These are phyloP conservation scores for Exserohilum rostratum DNA, from an alignment of 2,329 filamentous ascomycete species.

Conservation along the genomic window DNA sequence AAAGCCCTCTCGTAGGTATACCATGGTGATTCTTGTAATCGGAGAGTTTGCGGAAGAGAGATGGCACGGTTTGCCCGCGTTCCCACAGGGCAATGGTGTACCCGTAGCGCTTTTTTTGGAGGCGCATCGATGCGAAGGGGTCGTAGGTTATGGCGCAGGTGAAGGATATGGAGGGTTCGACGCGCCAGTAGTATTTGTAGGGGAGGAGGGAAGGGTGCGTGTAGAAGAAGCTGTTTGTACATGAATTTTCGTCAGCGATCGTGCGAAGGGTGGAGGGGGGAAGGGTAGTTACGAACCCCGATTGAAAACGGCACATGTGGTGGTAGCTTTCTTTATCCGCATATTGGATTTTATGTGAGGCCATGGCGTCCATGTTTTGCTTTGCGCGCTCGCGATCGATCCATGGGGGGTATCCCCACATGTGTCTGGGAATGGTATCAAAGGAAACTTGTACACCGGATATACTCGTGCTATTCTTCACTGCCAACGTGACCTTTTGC, in stretches of 20 bases:
- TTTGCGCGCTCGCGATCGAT: conserved; percentile 40
- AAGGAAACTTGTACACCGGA: conserved; percentile 68
- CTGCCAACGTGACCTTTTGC: conserved; percentile 73
- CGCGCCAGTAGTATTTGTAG: conserved; percentile 92
- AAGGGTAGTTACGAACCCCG: conserved; percentile 16
- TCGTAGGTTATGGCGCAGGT: conserved; percentile 98
- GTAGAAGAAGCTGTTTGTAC: conserved; percentile 83
- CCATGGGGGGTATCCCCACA: conserved; percentile 85
- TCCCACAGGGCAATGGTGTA: conserved; percentile 98
- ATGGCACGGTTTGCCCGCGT: conserved; percentile 81
- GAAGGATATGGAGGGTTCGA: conserved; percentile 96
- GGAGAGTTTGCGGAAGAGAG: conserved; percentile 39
- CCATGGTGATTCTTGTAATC: conserved; percentile 13
- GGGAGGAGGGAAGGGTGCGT: conserved; percentile 83
- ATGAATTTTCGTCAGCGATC: too few species aligned
- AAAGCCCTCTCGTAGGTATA: conserved; percentile 17
- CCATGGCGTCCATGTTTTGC: conserved; percentile 76
- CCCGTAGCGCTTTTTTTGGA: conserved; percentile 95
- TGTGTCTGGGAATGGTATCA: conserved; percentile 83
- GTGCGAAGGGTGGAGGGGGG: background rate
- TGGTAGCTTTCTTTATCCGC: conserved; percentile 86
- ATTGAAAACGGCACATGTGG: conserved; percentile 97
- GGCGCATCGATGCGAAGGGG: conserved; percentile 92
- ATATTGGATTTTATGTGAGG: conserved; percentile 82
- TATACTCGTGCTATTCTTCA: conserved; percentile 64